A percentile compares a stretch with the other conserved stretches of the same genome.
Conservation (phyloP, 2,329 filamentous ascomycete species). For the Apiospora sp. region DNA sequence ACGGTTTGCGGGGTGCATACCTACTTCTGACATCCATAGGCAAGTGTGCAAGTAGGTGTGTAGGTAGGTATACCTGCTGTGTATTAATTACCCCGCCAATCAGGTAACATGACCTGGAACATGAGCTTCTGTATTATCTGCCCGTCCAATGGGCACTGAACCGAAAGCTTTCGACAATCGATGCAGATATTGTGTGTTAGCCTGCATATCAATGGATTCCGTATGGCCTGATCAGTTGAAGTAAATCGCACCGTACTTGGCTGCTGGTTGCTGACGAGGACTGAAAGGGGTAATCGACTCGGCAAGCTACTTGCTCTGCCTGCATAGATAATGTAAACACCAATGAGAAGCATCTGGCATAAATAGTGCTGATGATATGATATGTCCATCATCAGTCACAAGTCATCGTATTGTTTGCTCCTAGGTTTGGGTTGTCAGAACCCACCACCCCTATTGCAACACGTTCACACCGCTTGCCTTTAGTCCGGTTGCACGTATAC, state of each 20-base stretch:
- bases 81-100: constrained; percentile 21
- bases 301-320: background rate
- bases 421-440: background rate
- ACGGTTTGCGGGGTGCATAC: constrained; percentile 9
- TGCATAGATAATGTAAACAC: background rate
- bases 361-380: background rate
- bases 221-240: background rate
- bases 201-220: background rate
- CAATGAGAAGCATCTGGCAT: background rate
- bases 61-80: background rate
- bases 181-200: background rate
- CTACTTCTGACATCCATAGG: background rate
- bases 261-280: background rate
- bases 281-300: background rate
- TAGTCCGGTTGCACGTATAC: background rate
- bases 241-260: background rate
- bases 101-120: background rate
- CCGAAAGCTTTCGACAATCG: background rate
- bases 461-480: background rate
- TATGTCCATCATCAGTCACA: background rate
- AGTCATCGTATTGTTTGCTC: background rate
- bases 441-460: background rate
- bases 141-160: background rate
- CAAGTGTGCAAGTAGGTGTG: too few species aligned
- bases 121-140: background rate